Percentiles rank a stretch among this genome's conserved stretches.
These are phyloP conservation scores for Hemisphaericaspora nanyangensis DNA, from an alignment of 805 yeast genomes.

Conservation along the genomic window DNA sequence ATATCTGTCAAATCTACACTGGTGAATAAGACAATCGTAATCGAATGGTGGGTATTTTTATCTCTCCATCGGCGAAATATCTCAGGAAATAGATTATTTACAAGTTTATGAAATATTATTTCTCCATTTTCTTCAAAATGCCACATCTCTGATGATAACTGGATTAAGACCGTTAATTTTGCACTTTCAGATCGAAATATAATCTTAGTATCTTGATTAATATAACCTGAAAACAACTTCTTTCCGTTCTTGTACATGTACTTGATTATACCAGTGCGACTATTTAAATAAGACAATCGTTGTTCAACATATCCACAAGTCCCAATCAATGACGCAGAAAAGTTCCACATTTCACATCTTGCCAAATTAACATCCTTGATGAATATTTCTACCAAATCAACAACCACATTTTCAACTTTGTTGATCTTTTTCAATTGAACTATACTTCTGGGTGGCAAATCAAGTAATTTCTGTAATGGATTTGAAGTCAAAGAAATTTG, in stretches of 20 bases:
- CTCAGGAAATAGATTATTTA: slow-evolving; percentile 87
- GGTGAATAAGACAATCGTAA: slow-evolving; percentile 85
- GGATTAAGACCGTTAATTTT: slow-evolving; percentile 74
- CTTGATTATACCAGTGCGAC: slow-evolving; percentile 60
- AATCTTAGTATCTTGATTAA: slow-evolving; percentile 70
- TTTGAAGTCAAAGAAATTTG: slow-evolving; percentile 58
- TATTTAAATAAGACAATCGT: slow-evolving; percentile 55
- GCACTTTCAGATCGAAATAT: slow-evolving; percentile 93
- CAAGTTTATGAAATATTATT: slow-evolving; percentile 85
- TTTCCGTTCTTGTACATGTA: slow-evolving; percentile 65
- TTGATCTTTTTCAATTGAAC: slow-evolving; percentile 51
- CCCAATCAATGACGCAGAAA: slow-evolving; percentile 58
- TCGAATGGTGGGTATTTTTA: slow-evolving; percentile 82
- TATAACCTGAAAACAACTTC: slow-evolving; percentile 68
- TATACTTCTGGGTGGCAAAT: slow-evolving; percentile 61
- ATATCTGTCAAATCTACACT: slow-evolving; percentile 59
- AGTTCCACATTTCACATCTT: slow-evolving; percentile 90
- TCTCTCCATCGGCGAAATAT: slow-evolving; percentile 86
- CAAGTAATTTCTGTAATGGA: slow-evolving; percentile 56
- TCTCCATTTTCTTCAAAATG: slow-evolving; percentile 96
- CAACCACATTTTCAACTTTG: slow-evolving; percentile 49
- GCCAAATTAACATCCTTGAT: slow-evolving; percentile 77
- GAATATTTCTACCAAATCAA: slow-evolving; percentile 79
- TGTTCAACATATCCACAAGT: slow-evolving; percentile 68
- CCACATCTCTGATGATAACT: slow-evolving; percentile 95